Percentiles rank a stretch among this genome's conserved stretches.
Conservation (phyloP, 1,284 basidiomycete species). For the Trametes sp. region DNA sequence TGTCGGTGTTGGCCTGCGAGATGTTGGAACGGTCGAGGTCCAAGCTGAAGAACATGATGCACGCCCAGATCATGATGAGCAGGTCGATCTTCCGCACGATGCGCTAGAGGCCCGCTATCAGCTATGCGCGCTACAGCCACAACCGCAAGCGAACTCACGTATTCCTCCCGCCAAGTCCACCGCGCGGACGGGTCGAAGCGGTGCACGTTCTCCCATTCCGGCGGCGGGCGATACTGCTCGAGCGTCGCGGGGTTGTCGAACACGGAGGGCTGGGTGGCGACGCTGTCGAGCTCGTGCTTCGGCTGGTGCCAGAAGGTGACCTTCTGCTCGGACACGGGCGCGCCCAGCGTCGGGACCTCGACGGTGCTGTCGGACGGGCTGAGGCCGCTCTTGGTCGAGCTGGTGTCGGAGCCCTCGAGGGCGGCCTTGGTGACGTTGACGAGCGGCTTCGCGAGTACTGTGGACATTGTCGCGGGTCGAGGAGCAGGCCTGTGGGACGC, state of each 20-base stretch:
- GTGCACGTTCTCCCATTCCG: slow-evolving; percentile 68
- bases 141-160: slow-evolving; percentile 42
- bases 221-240: slow-evolving; percentile 62
- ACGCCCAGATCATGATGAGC: slow-evolving; percentile 70
- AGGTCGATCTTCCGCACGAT: slow-evolving; percentile 68
- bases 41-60: slow-evolving; percentile 65
- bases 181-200: slow-evolving; percentile 71
- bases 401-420: slow-evolving; percentile 22
- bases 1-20: slow-evolving; percentile 70
- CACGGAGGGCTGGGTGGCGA: slow-evolving; percentile 47
- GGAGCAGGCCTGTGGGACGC: slow-evolving; percentile 21
- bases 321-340: slow-evolving; percentile 30
- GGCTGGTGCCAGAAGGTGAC: slow-evolving; percentile 37
- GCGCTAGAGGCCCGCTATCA: slow-evolving; percentile 41
- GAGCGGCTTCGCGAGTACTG: slow-evolving; percentile 31
- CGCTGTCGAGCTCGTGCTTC: slow-evolving; percentile 39
- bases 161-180: slow-evolving; percentile 77
- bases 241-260: slow-evolving; percentile 57
- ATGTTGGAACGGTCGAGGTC: slow-evolving; percentile 67
- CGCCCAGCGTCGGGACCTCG: slow-evolving; percentile 39
- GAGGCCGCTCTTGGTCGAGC: slow-evolving; percentile 29
- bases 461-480: slow-evolving; percentile 32
- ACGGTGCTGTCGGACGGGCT: slow-evolving; percentile 32
- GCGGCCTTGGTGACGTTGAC: slow-evolving; percentile 14
- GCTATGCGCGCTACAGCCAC: neutral